These are phyloP conservation scores for Byssoonygena ceratinophila DNA, from an alignment of 2,329 filamentous ascomycete species.

Conservation along the genomic window DNA sequence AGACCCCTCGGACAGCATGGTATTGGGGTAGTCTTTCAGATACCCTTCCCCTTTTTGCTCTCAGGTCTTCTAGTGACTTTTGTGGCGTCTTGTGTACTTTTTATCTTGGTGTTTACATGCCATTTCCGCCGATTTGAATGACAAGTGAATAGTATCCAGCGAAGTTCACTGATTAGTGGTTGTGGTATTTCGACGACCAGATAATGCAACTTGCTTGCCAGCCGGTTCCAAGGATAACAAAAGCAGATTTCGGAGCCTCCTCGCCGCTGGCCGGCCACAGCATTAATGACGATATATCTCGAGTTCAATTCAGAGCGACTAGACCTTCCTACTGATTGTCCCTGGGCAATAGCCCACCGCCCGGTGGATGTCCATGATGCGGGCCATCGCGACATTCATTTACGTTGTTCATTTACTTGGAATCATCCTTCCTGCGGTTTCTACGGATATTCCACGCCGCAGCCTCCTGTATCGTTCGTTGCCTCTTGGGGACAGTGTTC, in stretches of 20 bases:
- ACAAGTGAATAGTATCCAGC: neutral
- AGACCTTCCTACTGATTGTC: slow-evolving; percentile 1
- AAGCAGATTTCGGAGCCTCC: neutral
- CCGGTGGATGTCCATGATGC: slow-evolving; percentile 13
- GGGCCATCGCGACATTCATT: slow-evolving; percentile 12
- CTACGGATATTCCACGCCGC: slow-evolving; percentile 1
- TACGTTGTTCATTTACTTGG: slow-evolving; percentile 5
- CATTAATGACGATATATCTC: slow-evolving; percentile 6
- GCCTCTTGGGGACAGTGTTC: slow-evolving; percentile 5
- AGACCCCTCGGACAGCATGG: neutral
- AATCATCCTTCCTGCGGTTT: slow-evolving; percentile 1
- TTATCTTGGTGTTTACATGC: slow-evolving; percentile 7
- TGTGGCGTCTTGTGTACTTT: slow-evolving; percentile 7
- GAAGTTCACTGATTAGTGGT: neutral
- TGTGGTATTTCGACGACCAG: neutral
- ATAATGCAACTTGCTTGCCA: slow-evolving; percentile 3
- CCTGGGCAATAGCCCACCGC: slow-evolving; percentile 9
- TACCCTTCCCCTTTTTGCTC: slow-evolving; percentile 6
- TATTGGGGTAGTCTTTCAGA: neutral
- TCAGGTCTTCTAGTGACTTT: slow-evolving; percentile 6
- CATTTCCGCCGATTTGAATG: neutral
- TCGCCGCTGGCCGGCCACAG: slow-evolving; percentile 14
- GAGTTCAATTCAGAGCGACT: slow-evolving; percentile 8
- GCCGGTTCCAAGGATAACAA: neutral
- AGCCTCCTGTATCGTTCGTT: neutral